Conservation (phyloP, 148 eudicot species). For the Rhododendron vialii region DNA sequence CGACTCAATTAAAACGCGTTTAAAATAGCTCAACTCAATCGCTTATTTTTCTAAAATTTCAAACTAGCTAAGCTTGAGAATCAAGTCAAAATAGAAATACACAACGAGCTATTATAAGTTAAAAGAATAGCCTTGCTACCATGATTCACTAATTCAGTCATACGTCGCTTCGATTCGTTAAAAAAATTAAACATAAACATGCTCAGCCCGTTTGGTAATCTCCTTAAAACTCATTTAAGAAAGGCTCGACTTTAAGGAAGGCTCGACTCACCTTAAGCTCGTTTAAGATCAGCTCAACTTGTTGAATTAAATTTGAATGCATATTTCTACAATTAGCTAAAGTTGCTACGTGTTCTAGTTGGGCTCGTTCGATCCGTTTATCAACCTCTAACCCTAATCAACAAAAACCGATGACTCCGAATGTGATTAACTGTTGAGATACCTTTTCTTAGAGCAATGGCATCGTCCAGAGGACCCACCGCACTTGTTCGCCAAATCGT, state of each 20-base stretch:
- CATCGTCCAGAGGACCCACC: conserved; percentile 66
- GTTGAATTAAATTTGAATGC: not conserved
- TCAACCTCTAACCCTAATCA: not conserved
- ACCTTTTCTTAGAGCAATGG: conserved; percentile 95
- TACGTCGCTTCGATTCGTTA: too few species aligned
- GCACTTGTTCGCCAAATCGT: conserved; percentile 54
- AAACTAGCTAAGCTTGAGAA: too few species aligned
- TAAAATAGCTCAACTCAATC: too few species aligned
- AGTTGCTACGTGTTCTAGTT: not conserved
- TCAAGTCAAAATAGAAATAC: too few species aligned
- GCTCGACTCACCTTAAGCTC: not conserved
- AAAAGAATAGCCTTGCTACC: too few species aligned
- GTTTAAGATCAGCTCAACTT: not conserved
- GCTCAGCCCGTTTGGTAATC: too few species aligned
- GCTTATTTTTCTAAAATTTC: too few species aligned
- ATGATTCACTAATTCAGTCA: too few species aligned
- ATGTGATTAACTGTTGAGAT: not conserved
- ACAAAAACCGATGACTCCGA: not conserved
- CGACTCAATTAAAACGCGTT: too few species aligned
- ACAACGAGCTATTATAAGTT: too few species aligned
- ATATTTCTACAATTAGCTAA: too few species aligned
- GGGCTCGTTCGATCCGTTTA: not conserved
- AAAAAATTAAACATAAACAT: too few species aligned
- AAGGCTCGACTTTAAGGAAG: not conserved
- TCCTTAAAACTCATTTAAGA: not conserved